Evolutionary conservation across 2,329 filamentous ascomycete genomes (phyloP).

Genomic region (Cercospora zeae-maydis): DNA sequence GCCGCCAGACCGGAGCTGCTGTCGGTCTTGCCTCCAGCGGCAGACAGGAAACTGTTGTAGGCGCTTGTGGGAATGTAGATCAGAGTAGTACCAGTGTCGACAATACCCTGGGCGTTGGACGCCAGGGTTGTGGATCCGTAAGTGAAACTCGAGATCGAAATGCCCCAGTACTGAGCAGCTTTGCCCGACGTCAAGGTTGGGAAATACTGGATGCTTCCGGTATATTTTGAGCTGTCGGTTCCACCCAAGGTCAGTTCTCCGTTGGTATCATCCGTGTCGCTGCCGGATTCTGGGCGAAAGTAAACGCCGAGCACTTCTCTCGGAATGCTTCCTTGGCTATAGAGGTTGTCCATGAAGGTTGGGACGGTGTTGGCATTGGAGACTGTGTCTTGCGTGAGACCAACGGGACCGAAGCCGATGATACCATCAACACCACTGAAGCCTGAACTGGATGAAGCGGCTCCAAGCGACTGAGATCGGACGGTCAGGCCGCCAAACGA

Average conservation of each 20-base stretch:
- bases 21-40: slow-evolving; percentile 22
- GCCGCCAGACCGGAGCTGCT: slow-evolving; percentile 22
- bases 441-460: slow-evolving; percentile 14
- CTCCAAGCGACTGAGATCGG: slow-evolving; percentile 18
- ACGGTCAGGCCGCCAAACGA: slow-evolving; percentile 21
- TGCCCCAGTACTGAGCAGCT: slow-evolving; percentile 49
- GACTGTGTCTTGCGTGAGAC: slow-evolving; percentile 21
- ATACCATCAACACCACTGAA: slow-evolving; percentile 23
- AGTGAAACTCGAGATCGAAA: slow-evolving; percentile 19
- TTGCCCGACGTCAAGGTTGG: slow-evolving; percentile 51
- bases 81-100: slow-evolving; percentile 43
- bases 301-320: slow-evolving; percentile 24
- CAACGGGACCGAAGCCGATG: slow-evolving; percentile 23
- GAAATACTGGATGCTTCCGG: slow-evolving; percentile 55
- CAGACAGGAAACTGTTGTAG: slow-evolving; percentile 23
- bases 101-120: slow-evolving; percentile 38
- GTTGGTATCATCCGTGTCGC: slow-evolving; percentile 20
- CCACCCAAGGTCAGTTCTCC: slow-evolving; percentile 24
- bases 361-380: slow-evolving; percentile 23
- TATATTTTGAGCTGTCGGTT: slow-evolving; percentile 56
- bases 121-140: slow-evolving; percentile 19
- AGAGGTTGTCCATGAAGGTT: slow-evolving; percentile 26
- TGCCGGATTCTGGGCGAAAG: slow-evolving; percentile 24
- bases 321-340: slow-evolving; percentile 21
- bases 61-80: slow-evolving; percentile 41